Evolutionary conservation across 371 early-diverging fungal genomes (phyloP), one percentile per base, ranked within the genome.

Genomic region (Choanephora cucurbitarum): DNA sequence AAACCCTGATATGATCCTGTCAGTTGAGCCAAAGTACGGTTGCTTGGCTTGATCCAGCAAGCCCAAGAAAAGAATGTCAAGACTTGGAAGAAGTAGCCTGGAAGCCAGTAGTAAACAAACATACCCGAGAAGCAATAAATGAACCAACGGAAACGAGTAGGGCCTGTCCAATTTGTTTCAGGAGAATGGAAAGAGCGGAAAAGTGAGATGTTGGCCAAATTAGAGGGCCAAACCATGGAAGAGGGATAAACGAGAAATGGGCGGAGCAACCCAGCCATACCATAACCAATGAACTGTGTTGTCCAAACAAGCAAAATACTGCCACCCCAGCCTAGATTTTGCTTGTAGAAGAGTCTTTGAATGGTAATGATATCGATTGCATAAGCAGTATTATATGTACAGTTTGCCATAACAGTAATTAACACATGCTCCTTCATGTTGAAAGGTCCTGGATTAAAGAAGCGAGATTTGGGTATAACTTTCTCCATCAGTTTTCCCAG

Each of bases 341-440:
- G 74, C 15, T 75, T 60, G 63, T 86, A 87, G 66, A 74, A 87
- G 32, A 86, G 45, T 22, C 73, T 63, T 67, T 91, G 89, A 45
- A 85, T 75, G n/a, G 82, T 78, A 24, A 90, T 75, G 48, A 90
- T 86, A 62, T 91, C 88, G 21, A 90, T 76, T 21, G 88, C 90
- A 67, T 90, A 90, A 14, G 87, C 87, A 44, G 87, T 85, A 46
- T 64, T 65, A 41, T 51, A 64, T 50, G 60, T 56, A 51, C 84
- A 78, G 40, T 80, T 81, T 10, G 84, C 82, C 74, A 87, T 82
- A 51, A 85, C 79, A 17, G 82, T 83, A 43, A 92, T 85, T 31
- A 94, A 66, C 19, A 86, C 89, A 57, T 93, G 93, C 70, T 94
- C 94, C 68, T 94, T 94, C 66, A 91, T 83, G 58, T 84, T 85